phyloP scores from a whole-genome alignment of 495 filamentous ascomycete species.

The Hamigera avellanea region DNA sequence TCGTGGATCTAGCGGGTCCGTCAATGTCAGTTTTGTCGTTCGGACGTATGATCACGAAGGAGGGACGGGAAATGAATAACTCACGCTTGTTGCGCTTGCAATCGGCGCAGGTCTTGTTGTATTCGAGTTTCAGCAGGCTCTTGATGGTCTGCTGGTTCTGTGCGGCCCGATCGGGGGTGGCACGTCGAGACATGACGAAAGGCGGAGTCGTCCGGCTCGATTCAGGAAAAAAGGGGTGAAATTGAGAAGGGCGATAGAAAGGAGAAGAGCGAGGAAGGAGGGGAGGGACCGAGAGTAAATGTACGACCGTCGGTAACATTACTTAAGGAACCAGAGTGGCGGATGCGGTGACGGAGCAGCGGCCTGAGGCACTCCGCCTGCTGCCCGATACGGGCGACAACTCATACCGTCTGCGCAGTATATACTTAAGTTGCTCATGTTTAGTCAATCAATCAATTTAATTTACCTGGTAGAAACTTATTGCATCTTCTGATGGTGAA shows the following conservation, averaged over 20 bases:
- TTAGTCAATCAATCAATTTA: too few species aligned
- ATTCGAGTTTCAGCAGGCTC: slow-evolving; percentile 78
- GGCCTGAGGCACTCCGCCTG: slow-evolving; percentile 10
- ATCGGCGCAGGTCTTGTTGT: slow-evolving; percentile 93
- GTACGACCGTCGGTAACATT: slow-evolving; percentile 6
- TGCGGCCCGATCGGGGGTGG: slow-evolving; percentile 68
- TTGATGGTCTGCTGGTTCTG: slow-evolving; percentile 89
- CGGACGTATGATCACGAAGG: background rate
- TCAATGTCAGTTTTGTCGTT: slow-evolving; percentile 5
- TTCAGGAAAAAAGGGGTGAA: slow-evolving; percentile 6
- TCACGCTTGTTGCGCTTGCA: slow-evolving; percentile 97
- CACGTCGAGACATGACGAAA: slow-evolving; percentile 75
- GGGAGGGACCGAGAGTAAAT: slow-evolving; percentile 4
- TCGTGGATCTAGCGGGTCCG: slow-evolving; percentile 66
- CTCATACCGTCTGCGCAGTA: slow-evolving; percentile 6
- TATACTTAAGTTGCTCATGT: background rate
- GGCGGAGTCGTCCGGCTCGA: slow-evolving; percentile 2
- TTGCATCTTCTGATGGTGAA: too few species aligned
- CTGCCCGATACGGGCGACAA: slow-evolving; percentile 6
- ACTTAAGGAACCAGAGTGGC: slow-evolving; percentile 1
- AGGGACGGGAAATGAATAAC: slow-evolving; percentile 16
- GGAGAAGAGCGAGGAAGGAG: slow-evolving; percentile 2
- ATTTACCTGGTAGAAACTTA: too few species aligned
- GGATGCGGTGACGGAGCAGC: slow-evolving; percentile 2
- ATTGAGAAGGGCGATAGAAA: slow-evolving; percentile 6